phyloP scores from a whole-genome alignment of 352 stramenopile species.

The Pythium sp. region DNA sequence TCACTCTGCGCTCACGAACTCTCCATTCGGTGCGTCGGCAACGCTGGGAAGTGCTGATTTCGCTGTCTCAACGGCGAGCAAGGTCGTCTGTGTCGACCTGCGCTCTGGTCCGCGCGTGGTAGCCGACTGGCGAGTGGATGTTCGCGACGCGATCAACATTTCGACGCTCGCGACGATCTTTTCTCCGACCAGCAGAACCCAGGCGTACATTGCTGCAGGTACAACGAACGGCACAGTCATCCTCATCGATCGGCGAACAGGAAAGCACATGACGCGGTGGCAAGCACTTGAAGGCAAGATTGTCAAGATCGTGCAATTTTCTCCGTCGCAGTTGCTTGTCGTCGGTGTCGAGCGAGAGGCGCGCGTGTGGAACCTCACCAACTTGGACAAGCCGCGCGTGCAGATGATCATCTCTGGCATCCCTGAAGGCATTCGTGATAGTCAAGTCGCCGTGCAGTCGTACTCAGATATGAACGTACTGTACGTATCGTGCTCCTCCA shows the following conservation, averaged over 20 bases:
- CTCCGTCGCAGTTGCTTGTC: constrained; percentile 52
- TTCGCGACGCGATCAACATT: constrained; percentile 33
- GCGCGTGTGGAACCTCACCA: constrained; percentile 50
- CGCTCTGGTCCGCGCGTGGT: constrained; percentile 47
- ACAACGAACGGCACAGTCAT: constrained; percentile 39
- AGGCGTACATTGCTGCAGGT: constrained; percentile 39
- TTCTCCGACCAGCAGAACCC: constrained; percentile 10
- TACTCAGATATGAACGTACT: constrained; percentile 41
- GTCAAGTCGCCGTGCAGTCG: constrained; percentile 50
- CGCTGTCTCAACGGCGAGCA: constrained; percentile 44
- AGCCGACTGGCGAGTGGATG: constrained; percentile 60
- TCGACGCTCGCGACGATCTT: constrained; percentile 38
- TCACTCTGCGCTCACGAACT: neutral
- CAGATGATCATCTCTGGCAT: constrained; percentile 52
- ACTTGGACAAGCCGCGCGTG: constrained; percentile 27
- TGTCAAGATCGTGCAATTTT: constrained; percentile 54
- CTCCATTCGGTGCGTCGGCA: neutral
- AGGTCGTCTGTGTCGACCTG: constrained; percentile 46
- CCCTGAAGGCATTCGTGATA: constrained; percentile 43
- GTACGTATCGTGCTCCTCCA: constrained; percentile 38
- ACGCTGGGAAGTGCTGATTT: constrained; percentile 36
- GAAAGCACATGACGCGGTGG: constrained; percentile 43
- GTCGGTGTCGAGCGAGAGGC: constrained; percentile 65
- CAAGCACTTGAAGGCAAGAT: constrained; percentile 51
- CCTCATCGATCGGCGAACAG: constrained; percentile 56